Evolutionary conservation across 257 asterid genomes (phyloP), one percentile per base, ranked within the genome.

Genomic region (Jacaranda mimosifolia): DNA sequence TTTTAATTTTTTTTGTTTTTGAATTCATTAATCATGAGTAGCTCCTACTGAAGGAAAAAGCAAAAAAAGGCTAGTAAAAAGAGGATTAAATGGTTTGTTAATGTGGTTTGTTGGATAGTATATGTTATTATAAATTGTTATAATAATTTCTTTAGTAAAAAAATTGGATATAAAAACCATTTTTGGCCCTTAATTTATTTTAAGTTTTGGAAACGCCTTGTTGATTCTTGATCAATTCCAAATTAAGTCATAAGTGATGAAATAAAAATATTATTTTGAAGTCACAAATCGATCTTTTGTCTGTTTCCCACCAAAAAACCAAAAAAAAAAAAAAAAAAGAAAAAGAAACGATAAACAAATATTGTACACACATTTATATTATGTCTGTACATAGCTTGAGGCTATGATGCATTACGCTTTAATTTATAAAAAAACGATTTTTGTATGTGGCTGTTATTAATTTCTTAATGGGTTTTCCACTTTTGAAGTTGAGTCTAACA

Each of bases 401-500:
- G 14, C 53, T 11, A 48, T 10, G 14, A 48, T 48, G 53, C 15
- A 10, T 48, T 48, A 48, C 9, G 14, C 14, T 48, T 3, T 40
- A 8, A 40, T 40, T 40, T 42, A 48, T 48, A 8, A 48, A 48
- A 48, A 6, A 6, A 48, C 5, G 13, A 53, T 14, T 53, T 53
- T 53, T 53, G 59, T 53, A 15, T 5, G 21, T 17, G 21, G 53
- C 48, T n/a, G 46, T 70, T 40, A 72, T 53, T 70, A n/a, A 39
- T 56, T 40, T 39, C 32, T 56, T 51, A 45, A 17, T 26, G 12
- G 11, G 5, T 53, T 71, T 71, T 19, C 59, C 21, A 45, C 21
- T 72, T 36, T 72, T 19, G 19, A n/a, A 55, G 77, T 19, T 19
- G 63, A 57, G 63, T 49, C 63, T 9, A 35, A 68, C 80, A 65